Evolutionary conservation across 1,139 yeast species (phyloP), one percentile per base, ranked within the genome.

Genomic region (Geotrichum aggregatum): DNA sequence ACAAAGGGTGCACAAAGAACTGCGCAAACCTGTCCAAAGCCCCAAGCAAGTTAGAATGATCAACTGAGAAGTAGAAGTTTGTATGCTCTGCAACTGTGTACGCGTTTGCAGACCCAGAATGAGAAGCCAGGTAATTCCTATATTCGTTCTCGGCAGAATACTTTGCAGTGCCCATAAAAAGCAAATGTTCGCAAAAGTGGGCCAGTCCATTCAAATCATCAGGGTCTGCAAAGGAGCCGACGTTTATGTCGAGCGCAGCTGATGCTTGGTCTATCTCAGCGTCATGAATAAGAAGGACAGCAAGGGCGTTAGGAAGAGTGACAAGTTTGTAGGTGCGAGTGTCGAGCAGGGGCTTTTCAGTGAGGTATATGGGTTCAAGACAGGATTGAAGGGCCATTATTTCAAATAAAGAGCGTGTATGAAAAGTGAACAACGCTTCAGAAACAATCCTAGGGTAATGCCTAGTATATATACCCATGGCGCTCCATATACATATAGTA

Each of bases 111-210:
- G 71, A 70, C 31, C 85, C 85, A 40, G 81, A 78, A 59, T 80
- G 94, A 57, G 84, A 82, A 5, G 95, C 76, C 56, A 92, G 72
- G 66, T 78, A 92, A 52, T 83, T 79, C 44, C 84, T 76, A 68
- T 92, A 92, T 61, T 88, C 98, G 67, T 88, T 89, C 67, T 92
- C 98, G 55, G 78, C 76, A 0, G 98, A 98, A 63, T 84, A 92
- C 69, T 89, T 91, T 60, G 79, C 76, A 3, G 98, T 91, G n/a
- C 98, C 98, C 96, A 92, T 88, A 67, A 92, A 92, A 56, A 92
- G 74, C 60, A 92, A 74, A 69, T 92, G 98, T 71, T 92, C 98
- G 71, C 97, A 88, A 69, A 92, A 92, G 70, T 92, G 98, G 2
- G 98, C 98, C 57, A 92, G 73, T 1, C 98, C 98, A 1, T 91